Evolutionary conservation across 2,329 filamentous ascomycete genomes (phyloP), one percentile per base, ranked within the genome.

Genomic region (Phaeoacremonium minimum): DNA sequence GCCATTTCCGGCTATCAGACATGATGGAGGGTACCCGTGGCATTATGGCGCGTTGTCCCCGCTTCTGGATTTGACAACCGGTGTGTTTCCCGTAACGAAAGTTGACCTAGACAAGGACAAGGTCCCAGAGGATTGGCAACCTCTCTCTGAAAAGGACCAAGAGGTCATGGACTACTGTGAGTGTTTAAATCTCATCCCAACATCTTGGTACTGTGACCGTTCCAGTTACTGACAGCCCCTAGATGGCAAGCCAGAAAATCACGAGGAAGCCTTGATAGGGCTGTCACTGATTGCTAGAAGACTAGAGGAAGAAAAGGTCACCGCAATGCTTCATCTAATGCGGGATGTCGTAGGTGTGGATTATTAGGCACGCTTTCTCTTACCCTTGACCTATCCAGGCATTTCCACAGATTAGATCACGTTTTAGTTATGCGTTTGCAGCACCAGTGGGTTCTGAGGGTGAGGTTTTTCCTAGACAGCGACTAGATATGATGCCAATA

Each of bases 231-330:
- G 22, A 26, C 22, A 26, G n/a, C 22, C 9, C 12, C 11, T 20
- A 47, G 49, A 50, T 32, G 46, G 42, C 4, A 46, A 40, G 29
- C 49, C 47, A 9, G 38, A 50, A 18, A 46, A 48, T n/a, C 46
- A 50, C 19, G 45, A 52, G 32, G 49, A 52, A 22, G 49, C 49
- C 4, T 41, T 46, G 4, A 40, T 52, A 5, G 48, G 46, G 4
- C 41, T 52, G 7, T 38, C 40, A 9, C 31, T 51, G 14, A 48
- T 51, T 33, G 49, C 41, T 15, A 38, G 46, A 13, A 35, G 45
- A 13, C 41, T 52, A 11, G 49, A 52, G 31, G 49, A 52, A 20
- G 48, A 52, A 33, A 52, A 50, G 35, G 38, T 51, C 9, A 44
- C 40, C 12, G 37, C 41, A 9, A 44, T 50, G 33, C 31, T 50